Conservation (phyloP, 208 protist genomes). For the Crithidia mellificae region DNA sequence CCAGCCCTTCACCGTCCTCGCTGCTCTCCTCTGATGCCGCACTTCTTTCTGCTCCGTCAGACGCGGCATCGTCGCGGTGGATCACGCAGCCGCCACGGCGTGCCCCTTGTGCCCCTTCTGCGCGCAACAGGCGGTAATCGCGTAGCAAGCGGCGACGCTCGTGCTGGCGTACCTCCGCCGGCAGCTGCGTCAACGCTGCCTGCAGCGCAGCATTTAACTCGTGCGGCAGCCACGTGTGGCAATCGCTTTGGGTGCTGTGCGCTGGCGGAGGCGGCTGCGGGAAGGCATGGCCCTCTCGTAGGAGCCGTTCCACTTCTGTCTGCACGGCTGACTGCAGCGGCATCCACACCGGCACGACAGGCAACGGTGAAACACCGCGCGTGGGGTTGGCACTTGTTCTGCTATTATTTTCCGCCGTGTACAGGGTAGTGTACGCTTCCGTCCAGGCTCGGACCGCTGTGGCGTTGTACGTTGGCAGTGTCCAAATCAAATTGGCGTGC, state of each 20-base stretch:
- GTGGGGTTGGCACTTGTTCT: not conserved
- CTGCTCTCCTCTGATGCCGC: not conserved
- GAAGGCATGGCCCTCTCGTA: conserved; percentile 29
- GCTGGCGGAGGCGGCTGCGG: conserved; percentile 2
- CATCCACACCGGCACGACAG: conserved; percentile 35
- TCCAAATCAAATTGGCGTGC: conserved; percentile 23
- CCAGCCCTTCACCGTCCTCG: too few relatives aligned
- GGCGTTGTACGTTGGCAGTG: conserved; percentile 45
- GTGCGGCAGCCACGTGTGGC: conserved; percentile 29
- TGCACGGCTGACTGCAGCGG: conserved; percentile 36
- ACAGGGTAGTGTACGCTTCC: conserved; percentile 10
- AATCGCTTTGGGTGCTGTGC: not conserved
- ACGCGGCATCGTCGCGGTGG: not conserved
- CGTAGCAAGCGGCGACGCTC: conserved; percentile 18
- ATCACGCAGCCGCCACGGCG: conserved; percentile 12
- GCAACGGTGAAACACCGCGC: not conserved
- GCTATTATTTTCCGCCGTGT: not conserved
- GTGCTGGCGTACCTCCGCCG: conserved; percentile 1
- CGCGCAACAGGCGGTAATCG: conserved; percentile 18
- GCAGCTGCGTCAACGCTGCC: conserved; percentile 23
- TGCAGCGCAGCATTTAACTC: conserved; percentile 18
- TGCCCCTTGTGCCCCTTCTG: conserved; percentile 14
- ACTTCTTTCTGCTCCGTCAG: not conserved
- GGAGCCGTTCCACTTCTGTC: conserved; percentile 38
- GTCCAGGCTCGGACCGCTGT: conserved; percentile 35